Conservation (phyloP, 2,329 filamentous ascomycete genomes). For the Orbilia javanica region DNA sequence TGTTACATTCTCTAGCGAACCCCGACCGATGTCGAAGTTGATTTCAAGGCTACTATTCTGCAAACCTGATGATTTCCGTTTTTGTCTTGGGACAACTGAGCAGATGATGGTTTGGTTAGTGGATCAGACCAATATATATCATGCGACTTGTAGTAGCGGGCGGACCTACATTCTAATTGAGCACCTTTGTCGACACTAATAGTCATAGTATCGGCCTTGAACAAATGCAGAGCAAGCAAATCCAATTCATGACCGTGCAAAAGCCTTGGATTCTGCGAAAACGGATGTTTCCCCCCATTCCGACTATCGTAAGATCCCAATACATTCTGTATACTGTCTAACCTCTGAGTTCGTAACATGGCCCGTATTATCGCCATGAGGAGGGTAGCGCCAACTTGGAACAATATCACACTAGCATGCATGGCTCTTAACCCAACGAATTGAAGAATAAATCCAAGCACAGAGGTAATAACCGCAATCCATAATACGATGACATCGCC, state of each 20-base stretch:
- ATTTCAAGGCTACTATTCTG: slow-evolving; percentile 5
- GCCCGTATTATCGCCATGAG: slow-evolving; percentile 58
- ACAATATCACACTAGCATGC: slow-evolving; percentile 57
- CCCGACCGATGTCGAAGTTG: background rate
- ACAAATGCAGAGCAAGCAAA: slow-evolving; percentile 41
- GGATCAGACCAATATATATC: background rate
- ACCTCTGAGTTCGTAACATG: slow-evolving; percentile 55
- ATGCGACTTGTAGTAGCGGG: background rate
- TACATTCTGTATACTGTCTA: slow-evolving; percentile 28
- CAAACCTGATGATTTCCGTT: background rate
- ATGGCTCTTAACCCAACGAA: slow-evolving; percentile 60
- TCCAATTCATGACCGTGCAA: slow-evolving; percentile 45
- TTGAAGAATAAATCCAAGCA: slow-evolving; percentile 59
- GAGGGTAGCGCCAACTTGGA: slow-evolving; percentile 51
- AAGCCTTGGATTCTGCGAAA: slow-evolving; percentile 33
- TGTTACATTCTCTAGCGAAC: slow-evolving; percentile 1
- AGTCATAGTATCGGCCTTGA: slow-evolving; percentile 27
- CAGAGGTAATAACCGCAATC: slow-evolving; percentile 25
- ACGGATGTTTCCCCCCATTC: slow-evolving; percentile 9
- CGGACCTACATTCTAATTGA: slow-evolving; percentile 11
- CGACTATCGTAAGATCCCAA: slow-evolving; percentile 7
- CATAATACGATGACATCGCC: background rate
- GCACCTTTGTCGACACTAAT: background rate
- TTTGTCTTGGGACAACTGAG: background rate
- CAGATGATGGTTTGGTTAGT: background rate